Conservation (phyloP, 441 rosid genomes). For the Adansonia grandidieri region DNA sequence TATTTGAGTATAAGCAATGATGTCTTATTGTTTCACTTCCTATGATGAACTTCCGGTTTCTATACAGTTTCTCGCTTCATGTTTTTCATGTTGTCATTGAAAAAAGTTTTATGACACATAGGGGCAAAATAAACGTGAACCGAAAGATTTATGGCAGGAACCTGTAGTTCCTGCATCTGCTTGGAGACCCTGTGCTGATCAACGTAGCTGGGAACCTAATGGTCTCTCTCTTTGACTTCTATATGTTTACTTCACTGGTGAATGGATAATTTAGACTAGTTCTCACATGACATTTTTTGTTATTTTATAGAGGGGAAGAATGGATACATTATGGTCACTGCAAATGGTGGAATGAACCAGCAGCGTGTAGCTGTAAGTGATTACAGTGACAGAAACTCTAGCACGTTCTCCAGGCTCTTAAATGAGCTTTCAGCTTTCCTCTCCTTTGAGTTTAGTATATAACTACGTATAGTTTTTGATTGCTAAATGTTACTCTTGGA, state of each 20-base stretch:
- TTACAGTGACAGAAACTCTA: constrained; percentile 18
- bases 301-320: constrained; percentile 64
- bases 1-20: constrained; percentile 31
- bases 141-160: too few relatives aligned
- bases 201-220: constrained; percentile 69
- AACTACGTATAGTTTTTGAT: not conserved
- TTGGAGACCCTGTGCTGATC: constrained; percentile 94
- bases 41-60: not conserved
- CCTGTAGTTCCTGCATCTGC: constrained; percentile 70
- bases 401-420: constrained; percentile 6
- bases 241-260: not conserved
- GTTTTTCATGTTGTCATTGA: constrained; percentile 17
- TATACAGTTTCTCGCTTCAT: not conserved
- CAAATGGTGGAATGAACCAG: constrained; percentile 99
- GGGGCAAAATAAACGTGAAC: constrained; percentile 82
- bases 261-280: constrained; percentile 3
- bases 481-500: constrained; percentile 28
- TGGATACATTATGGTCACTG: constrained; percentile 89
- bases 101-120: constrained; percentile 30
- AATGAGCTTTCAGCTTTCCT: constrained; percentile 16
- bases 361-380: constrained; percentile 94
- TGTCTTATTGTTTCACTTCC: constrained; percentile 18
- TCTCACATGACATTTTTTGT: constrained; percentile 23
- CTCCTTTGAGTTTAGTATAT: constrained; percentile 17
- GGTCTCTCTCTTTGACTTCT: constrained; percentile 44